Percentiles rank a stretch among this genome's conserved stretches.
These are phyloP conservation scores for Phaeosphaeria sp. DNA, from an alignment of 2,329 filamentous ascomycete genomes.

Conservation along the genomic window DNA sequence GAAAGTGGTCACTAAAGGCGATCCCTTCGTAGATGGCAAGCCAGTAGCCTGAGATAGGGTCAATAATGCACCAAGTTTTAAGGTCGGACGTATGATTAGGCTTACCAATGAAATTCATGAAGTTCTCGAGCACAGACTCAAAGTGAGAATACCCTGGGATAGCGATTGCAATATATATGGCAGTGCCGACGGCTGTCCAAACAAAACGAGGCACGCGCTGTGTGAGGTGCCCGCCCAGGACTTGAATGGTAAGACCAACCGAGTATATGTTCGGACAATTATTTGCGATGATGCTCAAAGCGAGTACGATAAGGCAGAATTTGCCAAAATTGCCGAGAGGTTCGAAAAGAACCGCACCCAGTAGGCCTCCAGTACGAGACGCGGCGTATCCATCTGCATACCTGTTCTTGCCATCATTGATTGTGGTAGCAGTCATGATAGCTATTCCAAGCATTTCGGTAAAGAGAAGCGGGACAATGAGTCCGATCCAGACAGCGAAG, in stretches of 20 bases:
- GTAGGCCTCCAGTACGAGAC: conserved; percentile 70
- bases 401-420: conserved; percentile 61
- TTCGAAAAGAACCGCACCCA: conserved; percentile 69
- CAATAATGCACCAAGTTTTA: conserved; percentile 6
- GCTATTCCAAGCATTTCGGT: conserved; percentile 76
- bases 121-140: conserved; percentile 69
- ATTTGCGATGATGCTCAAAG: conserved; percentile 72
- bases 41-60: conserved; percentile 66
- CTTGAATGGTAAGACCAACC: conserved; percentile 69
- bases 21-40: conserved; percentile 76
- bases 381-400: conserved; percentile 63
- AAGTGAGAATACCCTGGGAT: conserved; percentile 74
- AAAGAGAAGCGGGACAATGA: conserved; percentile 76
- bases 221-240: conserved; percentile 63
- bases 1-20: conserved; percentile 69
- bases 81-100: too few species aligned
- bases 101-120: conserved; percentile 61
- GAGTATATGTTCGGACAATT: conserved; percentile 76
- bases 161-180: conserved; percentile 71
- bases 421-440: conserved; percentile 68
- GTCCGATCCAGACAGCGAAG: conserved; percentile 70
- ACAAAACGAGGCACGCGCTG: conserved; percentile 71
- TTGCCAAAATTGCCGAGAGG: conserved; percentile 72
- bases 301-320: conserved; percentile 73
- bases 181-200: conserved; percentile 69